Conservation (phyloP, 2,329 filamentous ascomycete genomes). For the Stromatinia cepivora region DNA sequence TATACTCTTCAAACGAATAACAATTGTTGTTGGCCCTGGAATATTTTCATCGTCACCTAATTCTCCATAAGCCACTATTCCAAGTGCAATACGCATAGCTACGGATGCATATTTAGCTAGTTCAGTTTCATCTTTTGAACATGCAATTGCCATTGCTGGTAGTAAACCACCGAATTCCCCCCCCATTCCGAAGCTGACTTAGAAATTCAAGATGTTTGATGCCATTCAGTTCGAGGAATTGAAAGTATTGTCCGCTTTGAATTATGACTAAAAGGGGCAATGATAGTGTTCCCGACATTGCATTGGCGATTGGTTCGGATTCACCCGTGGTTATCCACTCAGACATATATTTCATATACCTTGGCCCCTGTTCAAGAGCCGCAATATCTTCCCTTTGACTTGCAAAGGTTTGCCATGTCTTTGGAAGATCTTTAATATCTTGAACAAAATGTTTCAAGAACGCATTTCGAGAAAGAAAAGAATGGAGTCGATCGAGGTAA, state of each 20-base stretch:
- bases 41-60: conserved; percentile 22
- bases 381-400: not conserved
- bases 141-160: conserved; percentile 23
- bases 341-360: not conserved
- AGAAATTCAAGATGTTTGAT: conserved; percentile 23
- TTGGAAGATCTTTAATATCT: conserved; percentile 20
- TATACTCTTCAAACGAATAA: conserved; percentile 22
- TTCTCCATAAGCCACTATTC: conserved; percentile 26
- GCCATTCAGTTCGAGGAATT: conserved; percentile 21
- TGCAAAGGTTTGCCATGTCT: conserved; percentile 8
- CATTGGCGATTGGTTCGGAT: not conserved
- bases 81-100: conserved; percentile 23
- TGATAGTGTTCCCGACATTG: conserved; percentile 22
- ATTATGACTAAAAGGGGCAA: conserved; percentile 18
- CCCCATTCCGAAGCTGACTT: conserved; percentile 8
- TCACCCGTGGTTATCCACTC: not conserved
- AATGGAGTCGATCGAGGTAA: conserved; percentile 10
- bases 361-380: conserved; percentile 6
- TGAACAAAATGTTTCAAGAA: not conserved
- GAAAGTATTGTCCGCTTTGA: conserved; percentile 24
- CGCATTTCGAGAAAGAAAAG: conserved; percentile 24
- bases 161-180: conserved; percentile 26
- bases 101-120: conserved; percentile 18
- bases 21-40: conserved; percentile 18
- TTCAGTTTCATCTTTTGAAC: conserved; percentile 22